Evolutionary conservation across 306 rosid genomes (phyloP), one percentile per base, ranked within the genome.

Genomic region (Senna siamea): DNA sequence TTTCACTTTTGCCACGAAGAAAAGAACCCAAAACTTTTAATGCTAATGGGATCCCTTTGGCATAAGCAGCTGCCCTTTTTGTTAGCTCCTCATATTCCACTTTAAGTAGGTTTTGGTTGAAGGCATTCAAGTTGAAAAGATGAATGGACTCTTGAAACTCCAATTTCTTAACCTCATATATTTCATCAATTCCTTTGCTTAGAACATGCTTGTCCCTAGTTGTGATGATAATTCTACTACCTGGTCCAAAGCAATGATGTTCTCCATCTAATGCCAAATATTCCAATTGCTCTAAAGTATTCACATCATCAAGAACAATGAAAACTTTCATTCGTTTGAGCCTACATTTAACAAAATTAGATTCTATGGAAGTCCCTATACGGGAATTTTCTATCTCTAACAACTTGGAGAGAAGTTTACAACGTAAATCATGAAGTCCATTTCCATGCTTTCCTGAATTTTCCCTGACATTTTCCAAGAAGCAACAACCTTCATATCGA

Each of bases 21-120:
- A 8, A 63, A 0, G 54, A 50, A 30, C 85, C 83, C 66, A 79
- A 56, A 35, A 66, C 57, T 17, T 18, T 13, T 9, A 74, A 50
- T 23, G 70, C 78, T 26, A 73, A 66, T 6, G 78, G 82, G 57
- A 65, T 47, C 7, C 82, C 75, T 1, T 35, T 22, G 11, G 64
- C 37, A 58, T 66, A 66, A 17, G 1, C 0, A 0, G 73, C 32
- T 3, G 23, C 64, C 35, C 38, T 13, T 15, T 30, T 9, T 5
- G 59, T 17, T 15, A 73, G 18, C 15, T 79, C 23, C 13, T 20
- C 2, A 26, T 28, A 60, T 32, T 14, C 76, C 0, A 7, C 12
- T 2, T 4, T 0, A 35, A 56, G 70, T 0, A 2, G 32, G 37
- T 5, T 13, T 15, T 15, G 19, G n/a, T 38, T 18, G 38, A 77